Conservation (phyloP, 768 basidiomycete species). For the Phaeolepiota aurea region DNA sequence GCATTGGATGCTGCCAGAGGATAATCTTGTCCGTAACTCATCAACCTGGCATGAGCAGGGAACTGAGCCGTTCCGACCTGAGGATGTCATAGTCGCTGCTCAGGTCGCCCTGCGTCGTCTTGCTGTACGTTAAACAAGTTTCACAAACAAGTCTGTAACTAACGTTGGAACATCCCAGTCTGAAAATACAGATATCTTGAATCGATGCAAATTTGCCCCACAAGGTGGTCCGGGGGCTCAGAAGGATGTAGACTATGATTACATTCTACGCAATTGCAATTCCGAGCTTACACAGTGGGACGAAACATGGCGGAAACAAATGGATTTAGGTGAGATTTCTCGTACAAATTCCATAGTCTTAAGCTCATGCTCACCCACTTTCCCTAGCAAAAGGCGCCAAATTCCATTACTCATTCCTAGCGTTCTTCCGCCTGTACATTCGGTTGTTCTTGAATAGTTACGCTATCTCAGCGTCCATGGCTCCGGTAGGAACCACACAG, state of each 20-base stretch:
- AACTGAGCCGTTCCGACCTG: constrained; percentile 48
- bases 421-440: constrained; percentile 70
- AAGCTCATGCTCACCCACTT: constrained; percentile 2
- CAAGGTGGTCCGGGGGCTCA: constrained; percentile 35
- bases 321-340: constrained; percentile 49
- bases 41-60: constrained; percentile 63
- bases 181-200: constrained; percentile 73
- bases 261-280: constrained; percentile 66
- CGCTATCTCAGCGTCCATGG: constrained; percentile 59
- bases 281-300: constrained; percentile 65
- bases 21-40: constrained; percentile 67
- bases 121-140: constrained; percentile 45
- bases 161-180: constrained; percentile 33
- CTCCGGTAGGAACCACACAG: constrained; percentile 32
- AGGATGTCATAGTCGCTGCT: constrained; percentile 75
- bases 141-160: background rate
- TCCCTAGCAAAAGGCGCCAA: constrained; percentile 56
- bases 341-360: constrained; percentile 4
- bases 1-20: constrained; percentile 86
- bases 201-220: constrained; percentile 25
- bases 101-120: constrained; percentile 73
- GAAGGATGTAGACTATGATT: constrained; percentile 66
- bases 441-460: constrained; percentile 81
- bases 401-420: constrained; percentile 72
- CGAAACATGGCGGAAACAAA: constrained; percentile 63